phyloP scores from a whole-genome alignment of 768 basidiomycete species.

The Suillus bovinus region DNA sequence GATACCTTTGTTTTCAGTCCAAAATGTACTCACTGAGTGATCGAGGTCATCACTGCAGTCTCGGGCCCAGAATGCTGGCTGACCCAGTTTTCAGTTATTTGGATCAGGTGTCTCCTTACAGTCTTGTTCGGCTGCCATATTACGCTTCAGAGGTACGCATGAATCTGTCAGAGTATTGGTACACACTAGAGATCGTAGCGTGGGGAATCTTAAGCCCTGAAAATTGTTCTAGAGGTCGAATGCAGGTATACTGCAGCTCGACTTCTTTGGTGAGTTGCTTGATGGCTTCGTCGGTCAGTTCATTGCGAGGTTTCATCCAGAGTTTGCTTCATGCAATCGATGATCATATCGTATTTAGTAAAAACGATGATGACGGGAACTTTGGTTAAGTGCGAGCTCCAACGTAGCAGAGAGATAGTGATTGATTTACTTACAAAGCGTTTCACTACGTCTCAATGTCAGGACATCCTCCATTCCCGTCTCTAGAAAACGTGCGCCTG shows the following conservation, averaged over 20 bases:
- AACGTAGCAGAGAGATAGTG: too few species aligned
- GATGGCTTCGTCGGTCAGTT: constrained; percentile 2
- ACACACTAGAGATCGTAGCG: too few species aligned
- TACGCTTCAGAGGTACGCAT: neutral
- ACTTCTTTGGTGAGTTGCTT: neutral
- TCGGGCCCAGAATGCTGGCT: neutral
- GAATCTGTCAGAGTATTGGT: neutral
- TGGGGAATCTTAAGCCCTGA: neutral
- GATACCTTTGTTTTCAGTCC: constrained; percentile 3
- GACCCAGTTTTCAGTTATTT: neutral
- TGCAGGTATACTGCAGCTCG: neutral
- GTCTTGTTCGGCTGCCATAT: neutral
- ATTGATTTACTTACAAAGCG: constrained; percentile 7
- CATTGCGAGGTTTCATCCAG: constrained; percentile 27
- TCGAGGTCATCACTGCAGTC: neutral
- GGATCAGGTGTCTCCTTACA: neutral
- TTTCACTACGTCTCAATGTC: neutral
- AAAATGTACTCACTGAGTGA: constrained; percentile 4
- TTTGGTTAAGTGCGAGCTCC: neutral
- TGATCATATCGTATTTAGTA: constrained; percentile 7
- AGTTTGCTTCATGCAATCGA: constrained; percentile 17
- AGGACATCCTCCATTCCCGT: neutral
- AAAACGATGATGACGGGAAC: constrained; percentile 3
- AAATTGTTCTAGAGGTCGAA: neutral
- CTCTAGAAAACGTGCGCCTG: constrained; percentile 1